A percentile compares a stretch with the other conserved stretches of the same genome.
Conservation (phyloP, 495 filamentous ascomycete species). For the Amniculicola lignicola region DNA sequence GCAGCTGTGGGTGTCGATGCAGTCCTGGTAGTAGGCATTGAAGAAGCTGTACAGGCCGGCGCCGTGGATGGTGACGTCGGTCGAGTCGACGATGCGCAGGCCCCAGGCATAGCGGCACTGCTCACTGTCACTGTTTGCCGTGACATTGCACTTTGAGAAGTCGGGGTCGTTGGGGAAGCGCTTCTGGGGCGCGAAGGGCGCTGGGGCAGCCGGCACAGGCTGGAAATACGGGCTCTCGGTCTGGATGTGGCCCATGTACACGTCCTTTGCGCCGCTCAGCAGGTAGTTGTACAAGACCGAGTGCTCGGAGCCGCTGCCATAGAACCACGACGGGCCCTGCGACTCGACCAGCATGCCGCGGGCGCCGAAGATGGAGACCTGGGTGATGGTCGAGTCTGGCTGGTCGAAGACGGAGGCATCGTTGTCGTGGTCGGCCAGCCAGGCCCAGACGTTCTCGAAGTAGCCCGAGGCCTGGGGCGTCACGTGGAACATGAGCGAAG, state of each 20-base stretch:
- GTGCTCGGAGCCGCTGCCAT: conserved; percentile 41
- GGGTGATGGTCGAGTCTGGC: conserved; percentile 43
- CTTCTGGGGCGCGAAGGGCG: conserved; percentile 55
- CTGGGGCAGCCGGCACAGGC: conserved; percentile 58
- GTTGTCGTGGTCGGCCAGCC: conserved; percentile 75
- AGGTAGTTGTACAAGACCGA: conserved; percentile 41
- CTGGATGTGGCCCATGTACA: conserved; percentile 40
- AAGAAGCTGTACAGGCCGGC: conserved; percentile 41
- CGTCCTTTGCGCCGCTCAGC: conserved; percentile 34
- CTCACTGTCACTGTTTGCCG: too few species aligned
- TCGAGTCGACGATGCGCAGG: conserved; percentile 59
- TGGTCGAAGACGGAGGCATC: too few species aligned
- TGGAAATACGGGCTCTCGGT: conserved; percentile 53
- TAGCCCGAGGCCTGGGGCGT: conserved; percentile 54
- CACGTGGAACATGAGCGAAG: conserved; percentile 66
- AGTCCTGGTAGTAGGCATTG: conserved; percentile 40
- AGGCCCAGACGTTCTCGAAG: conserved; percentile 67
- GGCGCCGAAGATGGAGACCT: conserved; percentile 67
- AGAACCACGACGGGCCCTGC: conserved; percentile 55
- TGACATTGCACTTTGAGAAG: conserved; percentile 38
- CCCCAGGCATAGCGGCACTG: too few species aligned
- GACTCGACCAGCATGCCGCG: conserved; percentile 64
- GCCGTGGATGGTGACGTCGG: conserved; percentile 55
- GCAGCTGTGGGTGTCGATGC: too few species aligned
- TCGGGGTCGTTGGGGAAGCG: conserved; percentile 42